A percentile compares a stretch with the other conserved stretches of the same genome.
phyloP scores from a whole-genome alignment of 805 yeast species.

The Metschnikowia anglica region DNA sequence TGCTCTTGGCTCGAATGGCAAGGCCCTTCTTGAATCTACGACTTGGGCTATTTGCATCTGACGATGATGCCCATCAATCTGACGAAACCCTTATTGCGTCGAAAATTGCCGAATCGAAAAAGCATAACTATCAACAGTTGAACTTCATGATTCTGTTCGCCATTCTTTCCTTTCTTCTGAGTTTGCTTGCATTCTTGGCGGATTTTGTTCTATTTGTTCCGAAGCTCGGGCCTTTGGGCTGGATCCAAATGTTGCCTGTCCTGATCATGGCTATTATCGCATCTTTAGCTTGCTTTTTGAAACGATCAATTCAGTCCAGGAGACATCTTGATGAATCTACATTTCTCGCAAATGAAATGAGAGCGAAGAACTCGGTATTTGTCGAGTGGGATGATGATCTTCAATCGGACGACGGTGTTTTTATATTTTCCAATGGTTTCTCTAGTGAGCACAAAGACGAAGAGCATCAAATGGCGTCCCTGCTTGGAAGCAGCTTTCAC shows the following conservation, averaged over 20 bases:
- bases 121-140: slow-evolving; percentile 24
- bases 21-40: neutral
- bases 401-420: slow-evolving; percentile 45
- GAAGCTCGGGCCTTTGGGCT: slow-evolving; percentile 76
- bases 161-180: slow-evolving; percentile 64
- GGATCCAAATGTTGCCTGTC: slow-evolving; percentile 75
- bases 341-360: slow-evolving; percentile 9
- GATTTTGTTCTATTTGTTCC: slow-evolving; percentile 80
- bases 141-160: slow-evolving; percentile 57
- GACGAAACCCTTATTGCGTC: neutral
- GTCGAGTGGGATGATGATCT: slow-evolving; percentile 26
- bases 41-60: neutral
- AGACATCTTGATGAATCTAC: slow-evolving; percentile 35
- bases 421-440: slow-evolving; percentile 44
- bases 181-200: slow-evolving; percentile 73
- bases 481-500: neutral
- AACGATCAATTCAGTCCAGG: slow-evolving; percentile 61
- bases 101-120: neutral
- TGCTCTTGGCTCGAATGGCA: neutral
- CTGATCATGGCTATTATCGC: slow-evolving; percentile 62
- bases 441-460: slow-evolving; percentile 23
- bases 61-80: neutral
- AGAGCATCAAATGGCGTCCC: slow-evolving; percentile 3
- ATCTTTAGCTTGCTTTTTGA: slow-evolving; percentile 66
- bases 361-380: slow-evolving; percentile 9